phyloP scores from a whole-genome alignment of 768 basidiomycete genomes.

The Tremella yokohamensis region DNA sequence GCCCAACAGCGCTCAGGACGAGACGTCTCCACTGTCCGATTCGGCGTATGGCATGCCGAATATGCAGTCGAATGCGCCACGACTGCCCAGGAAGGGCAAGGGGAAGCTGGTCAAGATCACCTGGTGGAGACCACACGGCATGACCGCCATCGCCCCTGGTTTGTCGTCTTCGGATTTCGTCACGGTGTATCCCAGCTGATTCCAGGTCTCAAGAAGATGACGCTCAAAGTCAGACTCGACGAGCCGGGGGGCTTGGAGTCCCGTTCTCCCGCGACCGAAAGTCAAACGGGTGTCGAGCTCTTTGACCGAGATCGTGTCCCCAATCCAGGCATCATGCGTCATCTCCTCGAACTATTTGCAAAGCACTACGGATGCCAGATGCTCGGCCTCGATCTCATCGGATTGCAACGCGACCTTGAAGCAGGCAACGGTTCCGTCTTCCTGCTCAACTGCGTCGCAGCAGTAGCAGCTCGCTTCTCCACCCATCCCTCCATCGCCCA shows the following conservation, averaged over 20 bases:
- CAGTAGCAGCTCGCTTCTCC: constrained; percentile 18
- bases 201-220: constrained; percentile 3
- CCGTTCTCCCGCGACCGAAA: not conserved
- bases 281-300: not conserved
- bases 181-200: not conserved
- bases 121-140: constrained; percentile 6
- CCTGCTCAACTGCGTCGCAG: constrained; percentile 16
- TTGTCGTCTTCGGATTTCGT: no score
- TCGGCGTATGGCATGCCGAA: not conserved
- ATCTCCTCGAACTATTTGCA: constrained; percentile 2
- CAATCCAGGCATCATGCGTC: constrained; percentile 4
- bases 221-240: not conserved
- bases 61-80: not conserved
- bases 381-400: not conserved
- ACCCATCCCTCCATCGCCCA: constrained; percentile 6
- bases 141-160: constrained; percentile 5
- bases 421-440: constrained; percentile 4
- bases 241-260: not conserved
- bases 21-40: not conserved
- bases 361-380: constrained; percentile 3
- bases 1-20: constrained; percentile 15
- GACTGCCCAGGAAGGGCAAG: not conserved
- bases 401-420: constrained; percentile 4
- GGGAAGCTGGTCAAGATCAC: constrained; percentile 6
- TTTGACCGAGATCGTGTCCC: not conserved